These are phyloP conservation scores for Erucastrum elatum DNA, from an alignment of 345 rosid species.

Conservation along the genomic window DNA sequence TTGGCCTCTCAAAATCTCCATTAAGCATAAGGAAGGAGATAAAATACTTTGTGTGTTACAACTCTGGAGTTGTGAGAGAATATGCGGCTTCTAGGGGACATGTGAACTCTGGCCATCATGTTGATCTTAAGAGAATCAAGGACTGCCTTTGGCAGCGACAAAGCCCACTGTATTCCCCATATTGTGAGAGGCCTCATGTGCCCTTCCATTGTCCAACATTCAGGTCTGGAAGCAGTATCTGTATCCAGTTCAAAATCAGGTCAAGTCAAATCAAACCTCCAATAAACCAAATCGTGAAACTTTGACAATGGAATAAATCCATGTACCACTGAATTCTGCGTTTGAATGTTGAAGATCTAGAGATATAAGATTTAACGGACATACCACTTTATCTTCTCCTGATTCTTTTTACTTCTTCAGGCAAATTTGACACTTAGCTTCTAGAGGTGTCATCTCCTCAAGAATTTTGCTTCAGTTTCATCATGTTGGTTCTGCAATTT, in stretches of 20 bases:
- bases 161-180: too few species aligned
- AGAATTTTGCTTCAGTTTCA: neutral
- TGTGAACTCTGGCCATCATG: conserved; percentile 77
- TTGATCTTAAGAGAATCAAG: conserved; percentile 81
- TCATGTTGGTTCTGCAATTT: neutral
- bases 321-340: too few species aligned
- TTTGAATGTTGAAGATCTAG: too few species aligned
- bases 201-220: too few species aligned
- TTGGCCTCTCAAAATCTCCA: too few species aligned
- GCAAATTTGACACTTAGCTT: neutral
- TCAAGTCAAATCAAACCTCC: conserved; percentile 9
- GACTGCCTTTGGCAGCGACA: conserved; percentile 79
- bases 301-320: too few species aligned
- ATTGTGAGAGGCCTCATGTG: conserved; percentile 18
- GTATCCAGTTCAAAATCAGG: neutral
- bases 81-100: conserved; percentile 56
- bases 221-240: conserved; percentile 72
- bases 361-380: too few species aligned
- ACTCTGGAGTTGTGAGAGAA: conserved; percentile 45
- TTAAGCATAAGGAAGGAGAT: too few species aligned
- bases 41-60: conserved; percentile 47
- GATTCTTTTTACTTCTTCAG: too few species aligned
- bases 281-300: too few species aligned
- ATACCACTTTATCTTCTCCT: neutral
- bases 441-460: neutral